Conservation (phyloP, 2,329 filamentous ascomycete species). For the Aspergillus quadricinctus region DNA sequence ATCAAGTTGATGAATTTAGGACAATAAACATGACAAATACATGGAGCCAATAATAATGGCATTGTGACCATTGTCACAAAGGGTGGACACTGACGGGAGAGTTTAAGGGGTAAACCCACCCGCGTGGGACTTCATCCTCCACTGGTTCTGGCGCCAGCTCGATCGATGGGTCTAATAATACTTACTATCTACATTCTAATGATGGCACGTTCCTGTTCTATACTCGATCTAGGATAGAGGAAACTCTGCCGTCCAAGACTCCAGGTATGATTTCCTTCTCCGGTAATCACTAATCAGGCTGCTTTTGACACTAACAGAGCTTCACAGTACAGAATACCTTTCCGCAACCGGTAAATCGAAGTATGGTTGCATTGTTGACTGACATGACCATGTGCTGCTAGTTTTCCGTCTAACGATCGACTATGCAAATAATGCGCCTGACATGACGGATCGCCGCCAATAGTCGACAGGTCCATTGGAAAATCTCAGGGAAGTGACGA, state of each 20-base stretch:
- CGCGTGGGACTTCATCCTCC: constrained; percentile 3
- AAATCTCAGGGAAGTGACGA: constrained; percentile 2
- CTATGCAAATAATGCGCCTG: neutral
- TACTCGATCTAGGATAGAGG: constrained; percentile 1
- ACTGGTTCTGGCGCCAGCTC: constrained; percentile 10
- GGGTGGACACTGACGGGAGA: neutral
- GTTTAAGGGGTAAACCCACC: constrained; percentile 3
- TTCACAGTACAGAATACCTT: no score
- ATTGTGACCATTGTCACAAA: no score
- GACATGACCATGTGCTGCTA: neutral
- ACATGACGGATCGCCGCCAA: constrained; percentile 7
- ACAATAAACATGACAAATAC: neutral
- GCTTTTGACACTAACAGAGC: neutral
- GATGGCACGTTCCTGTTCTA: constrained; percentile 1
- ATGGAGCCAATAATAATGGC: no score
- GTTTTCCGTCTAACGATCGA: neutral
- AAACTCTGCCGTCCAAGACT: neutral
- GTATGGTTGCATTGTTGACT: neutral
- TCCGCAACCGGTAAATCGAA: neutral
- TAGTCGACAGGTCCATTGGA: constrained; percentile 6
- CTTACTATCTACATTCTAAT: no score
- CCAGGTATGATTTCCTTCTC: neutral
- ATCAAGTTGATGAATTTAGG: neutral
- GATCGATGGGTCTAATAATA: constrained; percentile 11
- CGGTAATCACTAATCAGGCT: neutral